These are phyloP conservation scores for Clarkia xantiana DNA, from an alignment of 345 rosid species.

Conservation along the genomic window DNA sequence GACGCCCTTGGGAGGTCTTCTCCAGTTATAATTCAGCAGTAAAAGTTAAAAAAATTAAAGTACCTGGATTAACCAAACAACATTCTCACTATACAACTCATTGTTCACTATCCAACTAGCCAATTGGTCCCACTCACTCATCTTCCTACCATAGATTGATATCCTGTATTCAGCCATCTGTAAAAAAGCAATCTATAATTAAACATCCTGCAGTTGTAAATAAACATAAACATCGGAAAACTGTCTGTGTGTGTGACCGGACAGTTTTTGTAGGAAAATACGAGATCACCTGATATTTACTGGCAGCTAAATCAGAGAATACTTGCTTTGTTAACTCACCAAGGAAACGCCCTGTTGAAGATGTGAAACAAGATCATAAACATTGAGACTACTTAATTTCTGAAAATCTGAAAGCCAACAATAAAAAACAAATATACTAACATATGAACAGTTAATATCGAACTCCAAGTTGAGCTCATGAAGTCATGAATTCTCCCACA, in stretches of 20 bases:
- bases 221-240: constrained; percentile 7
- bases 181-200: constrained; percentile 8
- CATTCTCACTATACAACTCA: constrained; percentile 88
- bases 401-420: neutral
- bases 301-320: constrained; percentile 75
- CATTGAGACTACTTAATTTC: neutral
- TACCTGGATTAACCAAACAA: constrained; percentile 99
- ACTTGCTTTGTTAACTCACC: constrained; percentile 93
- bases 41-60: neutral
- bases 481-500: too few relatives aligned
- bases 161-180: constrained; percentile 99
- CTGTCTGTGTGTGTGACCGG: neutral
- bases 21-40: neutral
- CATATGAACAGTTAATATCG: neutral
- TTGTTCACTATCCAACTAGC: constrained; percentile 99
- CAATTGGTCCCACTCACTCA: constrained; percentile 98
- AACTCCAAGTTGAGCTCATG: too few relatives aligned
- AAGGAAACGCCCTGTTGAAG: constrained; percentile 75
- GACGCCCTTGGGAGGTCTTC: neutral
- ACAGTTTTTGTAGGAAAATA: too few relatives aligned
- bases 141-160: constrained; percentile 96
- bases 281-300: constrained; percentile 99
- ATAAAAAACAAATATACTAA: neutral
- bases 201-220: neutral
- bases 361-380: neutral